Evolutionary conservation across 805 yeast genomes (phyloP), one percentile per base, ranked within the genome.

Genomic region (Pichia heedii): DNA sequence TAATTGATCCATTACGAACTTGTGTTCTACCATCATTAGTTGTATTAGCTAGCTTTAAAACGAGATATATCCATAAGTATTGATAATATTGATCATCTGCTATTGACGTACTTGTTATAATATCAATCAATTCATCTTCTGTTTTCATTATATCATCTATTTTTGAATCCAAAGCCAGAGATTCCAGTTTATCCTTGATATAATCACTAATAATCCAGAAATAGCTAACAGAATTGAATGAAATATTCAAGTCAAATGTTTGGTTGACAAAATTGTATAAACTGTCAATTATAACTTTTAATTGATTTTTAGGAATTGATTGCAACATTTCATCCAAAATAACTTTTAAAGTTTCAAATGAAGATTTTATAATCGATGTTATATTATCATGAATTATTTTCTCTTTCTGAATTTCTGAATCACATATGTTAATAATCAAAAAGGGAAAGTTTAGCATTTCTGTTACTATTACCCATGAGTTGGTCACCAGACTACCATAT

Each of bases 171-270:
- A 20, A 19, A 5, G 41, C 41, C 1, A 22, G 13, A 4, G 43
- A n/a, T 9, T 59, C 63, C 4, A 58, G 45, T 33, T 54, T 61
- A 5, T 62, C 63, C 42, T 78, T 70, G 35, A 81, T 62, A 45
- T 79, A 78, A 54, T 93, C 97, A 52, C 96, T 84, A 4, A 93
- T 77, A 15, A 84, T 61, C 97, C 97, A 90, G 55, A 88, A 89
- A 51, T 88, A 84, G 52, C 96, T 85, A 9, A 88, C 84, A 0
- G 96, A 81, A 39, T 95, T 85, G 57, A 90, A 88, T 0, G 97
- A 85, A 19, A 87, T 84, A 58, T 90, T 90, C 50, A 90, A 61
- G 51, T 90, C 96, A 49, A 67, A 69, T 1, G 61, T 64, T 54
- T 93, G 97, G 2, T 71, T 63, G 29, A 86, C 80, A 61, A 86